Conservation (phyloP, 331 rosid genomes). For the Spiraea crenata region DNA sequence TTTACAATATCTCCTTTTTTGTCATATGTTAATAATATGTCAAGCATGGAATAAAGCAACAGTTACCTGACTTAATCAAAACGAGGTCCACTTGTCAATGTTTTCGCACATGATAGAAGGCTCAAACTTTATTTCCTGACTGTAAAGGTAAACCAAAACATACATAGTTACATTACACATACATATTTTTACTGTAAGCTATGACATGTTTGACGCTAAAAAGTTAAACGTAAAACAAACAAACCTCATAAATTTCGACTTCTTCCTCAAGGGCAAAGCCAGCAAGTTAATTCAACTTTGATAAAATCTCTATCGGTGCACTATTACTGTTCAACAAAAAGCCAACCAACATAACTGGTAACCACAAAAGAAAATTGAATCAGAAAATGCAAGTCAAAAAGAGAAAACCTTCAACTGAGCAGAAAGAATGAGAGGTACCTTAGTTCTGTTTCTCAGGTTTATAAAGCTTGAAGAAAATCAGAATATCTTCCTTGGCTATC, state of each 20-base stretch:
- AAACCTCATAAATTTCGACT: conserved; percentile 81
- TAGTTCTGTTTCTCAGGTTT: conserved; percentile 83
- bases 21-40: neutral
- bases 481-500: conserved; percentile 84
- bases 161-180: neutral
- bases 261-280: conserved; percentile 78
- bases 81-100: conserved; percentile 71
- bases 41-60: conserved; percentile 7
- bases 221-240: conserved; percentile 29
- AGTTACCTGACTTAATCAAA: conserved; percentile 78
- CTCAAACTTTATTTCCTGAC: conserved; percentile 88
- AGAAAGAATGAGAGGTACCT: conserved; percentile 34
- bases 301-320: conserved; percentile 61
- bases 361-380: conserved; percentile 14
- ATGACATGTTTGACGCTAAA: neutral
- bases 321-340: conserved; percentile 70
- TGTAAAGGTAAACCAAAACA: conserved; percentile 6
- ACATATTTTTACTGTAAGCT: too few relatives aligned
- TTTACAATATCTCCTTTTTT: neutral
- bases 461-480: conserved; percentile 85
- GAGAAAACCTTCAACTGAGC: neutral
- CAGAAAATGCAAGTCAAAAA: conserved; percentile 10
- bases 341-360: conserved; percentile 78
- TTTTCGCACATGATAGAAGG: conserved; percentile 92
- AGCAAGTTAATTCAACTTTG: conserved; percentile 74